These are phyloP conservation scores for Flaveria linearis DNA, from an alignment of 129 eudicot genomes.

Conservation along the genomic window DNA sequence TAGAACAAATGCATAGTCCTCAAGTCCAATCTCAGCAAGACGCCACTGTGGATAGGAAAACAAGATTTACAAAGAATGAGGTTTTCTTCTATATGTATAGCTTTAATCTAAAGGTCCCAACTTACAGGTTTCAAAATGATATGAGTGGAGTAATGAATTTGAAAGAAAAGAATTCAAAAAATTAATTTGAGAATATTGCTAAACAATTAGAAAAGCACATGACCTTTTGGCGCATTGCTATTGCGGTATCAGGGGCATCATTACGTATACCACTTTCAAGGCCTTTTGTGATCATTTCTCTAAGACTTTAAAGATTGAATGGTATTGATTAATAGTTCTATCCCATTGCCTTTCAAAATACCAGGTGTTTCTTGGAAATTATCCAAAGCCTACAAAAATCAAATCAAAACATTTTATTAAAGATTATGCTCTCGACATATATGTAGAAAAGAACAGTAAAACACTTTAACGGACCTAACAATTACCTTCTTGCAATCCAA, in stretches of 20 bases:
- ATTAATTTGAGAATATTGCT: neutral
- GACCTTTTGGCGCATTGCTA: constrained; percentile 99
- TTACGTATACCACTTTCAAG: constrained; percentile 96
- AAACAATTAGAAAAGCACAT: neutral
- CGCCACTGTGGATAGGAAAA: constrained; percentile 73
- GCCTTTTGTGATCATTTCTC: constrained; percentile 69
- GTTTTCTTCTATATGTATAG: constrained; percentile 18
- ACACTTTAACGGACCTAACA: neutral
- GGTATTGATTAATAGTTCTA: constrained; percentile 46
- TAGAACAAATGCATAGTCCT: constrained; percentile 94
- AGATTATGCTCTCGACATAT: constrained; percentile 3
- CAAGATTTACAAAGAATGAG: constrained; percentile 19
- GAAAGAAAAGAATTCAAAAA: neutral
- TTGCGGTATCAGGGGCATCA: constrained; percentile 93
- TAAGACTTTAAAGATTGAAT: constrained; percentile 59
- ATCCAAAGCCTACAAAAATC: constrained; percentile 62
- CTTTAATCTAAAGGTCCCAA: constrained; percentile 2
- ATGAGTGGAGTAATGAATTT: neutral
- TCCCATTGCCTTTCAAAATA: constrained; percentile 41
- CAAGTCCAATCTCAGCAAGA: constrained; percentile 94
- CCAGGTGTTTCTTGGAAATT: constrained; percentile 45
- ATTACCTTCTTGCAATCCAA: constrained; percentile 78
- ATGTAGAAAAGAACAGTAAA: constrained; percentile 5
- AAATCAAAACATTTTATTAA: constrained; percentile 23
- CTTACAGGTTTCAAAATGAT: neutral